A percentile compares a stretch with the other conserved stretches of the same genome.
These are phyloP conservation scores for Pseudocercospora crystallina DNA, from an alignment of 2,329 filamentous ascomycete species.

Conservation along the genomic window DNA sequence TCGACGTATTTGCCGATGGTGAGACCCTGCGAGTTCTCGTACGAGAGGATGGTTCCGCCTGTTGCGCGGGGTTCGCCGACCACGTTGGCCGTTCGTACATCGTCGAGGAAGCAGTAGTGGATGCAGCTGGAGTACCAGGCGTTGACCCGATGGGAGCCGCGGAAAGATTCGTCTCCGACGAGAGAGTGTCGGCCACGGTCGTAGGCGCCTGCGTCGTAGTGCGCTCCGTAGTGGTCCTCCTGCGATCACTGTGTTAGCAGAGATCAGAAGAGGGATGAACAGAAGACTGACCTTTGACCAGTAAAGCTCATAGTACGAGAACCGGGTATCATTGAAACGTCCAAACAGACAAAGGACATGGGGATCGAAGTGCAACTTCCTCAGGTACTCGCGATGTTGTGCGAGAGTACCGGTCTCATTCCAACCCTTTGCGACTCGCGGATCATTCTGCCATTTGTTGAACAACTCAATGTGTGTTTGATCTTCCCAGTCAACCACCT, in stretches of 20 bases:
- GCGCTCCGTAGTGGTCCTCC: slow-evolving; percentile 60
- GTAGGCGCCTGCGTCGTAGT: slow-evolving; percentile 56
- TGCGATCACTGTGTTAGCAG: slow-evolving; percentile 29
- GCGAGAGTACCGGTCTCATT: slow-evolving; percentile 74
- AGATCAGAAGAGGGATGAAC: slow-evolving; percentile 20
- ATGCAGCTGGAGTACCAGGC: slow-evolving; percentile 60
- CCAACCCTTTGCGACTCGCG: slow-evolving; percentile 76
- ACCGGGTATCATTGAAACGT: slow-evolving; percentile 67
- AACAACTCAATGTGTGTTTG: slow-evolving; percentile 66
- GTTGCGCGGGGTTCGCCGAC: slow-evolving; percentile 72
- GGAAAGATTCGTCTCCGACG: slow-evolving; percentile 56
- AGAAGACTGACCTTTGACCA: slow-evolving; percentile 60
- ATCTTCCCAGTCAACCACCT: slow-evolving; percentile 66
- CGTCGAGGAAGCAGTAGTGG: slow-evolving; percentile 60
- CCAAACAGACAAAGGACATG: slow-evolving; percentile 70
- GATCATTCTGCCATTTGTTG: slow-evolving; percentile 79
- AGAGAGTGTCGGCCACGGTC: slow-evolving; percentile 63
- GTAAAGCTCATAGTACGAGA: slow-evolving; percentile 78
- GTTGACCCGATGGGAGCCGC: slow-evolving; percentile 56
- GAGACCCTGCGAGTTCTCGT: slow-evolving; percentile 73
- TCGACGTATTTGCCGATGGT: slow-evolving; percentile 58
- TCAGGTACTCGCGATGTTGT: slow-evolving; percentile 70
- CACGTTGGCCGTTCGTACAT: slow-evolving; percentile 54
- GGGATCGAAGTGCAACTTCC: slow-evolving; percentile 66
- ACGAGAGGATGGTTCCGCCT: slow-evolving; percentile 68